A percentile compares a stretch with the other conserved stretches of the same genome.
phyloP scores from a whole-genome alignment of 768 basidiomycete species.

The Podaxis sp. region DNA sequence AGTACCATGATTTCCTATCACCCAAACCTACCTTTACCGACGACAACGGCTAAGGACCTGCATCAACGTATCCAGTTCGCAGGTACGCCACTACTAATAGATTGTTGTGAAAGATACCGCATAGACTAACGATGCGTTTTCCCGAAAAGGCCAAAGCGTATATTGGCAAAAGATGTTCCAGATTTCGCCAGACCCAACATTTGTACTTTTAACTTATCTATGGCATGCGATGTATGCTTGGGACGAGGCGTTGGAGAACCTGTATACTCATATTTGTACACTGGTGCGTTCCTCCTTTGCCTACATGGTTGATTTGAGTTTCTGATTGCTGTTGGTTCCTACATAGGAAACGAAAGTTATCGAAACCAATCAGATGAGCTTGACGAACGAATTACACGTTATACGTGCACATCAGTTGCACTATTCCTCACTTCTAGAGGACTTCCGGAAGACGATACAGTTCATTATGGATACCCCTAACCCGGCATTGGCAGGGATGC shows the following conservation, averaged over 20 bases:
- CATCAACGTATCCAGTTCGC: slow-evolving; percentile 48
- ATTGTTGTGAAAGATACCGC: not conserved
- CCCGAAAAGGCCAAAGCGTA: slow-evolving; percentile 36
- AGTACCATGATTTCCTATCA: slow-evolving; percentile 52
- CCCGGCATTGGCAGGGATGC: slow-evolving; percentile 31
- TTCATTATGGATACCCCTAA: slow-evolving; percentile 44
- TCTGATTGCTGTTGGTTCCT: not conserved
- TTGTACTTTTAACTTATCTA: slow-evolving; percentile 49
- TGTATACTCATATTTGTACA: slow-evolving; percentile 49
- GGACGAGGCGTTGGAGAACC: slow-evolving; percentile 56
- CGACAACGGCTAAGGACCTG: slow-evolving; percentile 40
- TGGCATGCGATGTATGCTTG: slow-evolving; percentile 65
- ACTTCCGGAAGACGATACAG: slow-evolving; percentile 44
- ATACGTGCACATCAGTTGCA: slow-evolving; percentile 54
- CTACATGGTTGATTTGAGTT: not conserved
- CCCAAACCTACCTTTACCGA: slow-evolving; percentile 31
- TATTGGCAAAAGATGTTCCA: slow-evolving; percentile 46
- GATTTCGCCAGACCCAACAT: slow-evolving; percentile 51
- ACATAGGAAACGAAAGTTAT: slow-evolving; percentile 47
- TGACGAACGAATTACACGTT: slow-evolving; percentile 52
- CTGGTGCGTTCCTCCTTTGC: slow-evolving; percentile 36
- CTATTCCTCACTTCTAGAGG: slow-evolving; percentile 45
- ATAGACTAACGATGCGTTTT: not conserved
- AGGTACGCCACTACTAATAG: slow-evolving; percentile 23
- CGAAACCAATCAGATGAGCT: slow-evolving; percentile 34